phyloP scores from a whole-genome alignment of 306 rosid genomes.

The Coriaria nepalensis region DNA sequence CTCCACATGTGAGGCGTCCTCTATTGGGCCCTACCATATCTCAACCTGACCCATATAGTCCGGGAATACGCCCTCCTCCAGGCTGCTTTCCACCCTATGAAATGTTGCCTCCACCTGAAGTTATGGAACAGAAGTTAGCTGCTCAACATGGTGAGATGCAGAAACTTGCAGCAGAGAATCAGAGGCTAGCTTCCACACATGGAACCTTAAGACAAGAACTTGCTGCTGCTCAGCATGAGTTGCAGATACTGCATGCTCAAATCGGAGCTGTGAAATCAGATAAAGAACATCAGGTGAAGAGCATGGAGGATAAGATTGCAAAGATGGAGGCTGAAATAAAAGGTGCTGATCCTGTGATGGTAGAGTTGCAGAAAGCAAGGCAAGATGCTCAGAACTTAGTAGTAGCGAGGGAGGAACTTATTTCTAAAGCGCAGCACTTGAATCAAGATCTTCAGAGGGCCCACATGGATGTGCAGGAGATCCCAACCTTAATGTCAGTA shows the following conservation, averaged over 20 bases:
- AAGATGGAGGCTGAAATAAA: slow-evolving; percentile 66
- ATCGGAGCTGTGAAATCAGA: slow-evolving; percentile 58
- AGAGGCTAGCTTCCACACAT: slow-evolving; percentile 70
- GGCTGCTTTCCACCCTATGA: slow-evolving; percentile 46
- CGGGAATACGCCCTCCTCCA: slow-evolving; percentile 30
- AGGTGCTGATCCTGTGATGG: slow-evolving; percentile 44
- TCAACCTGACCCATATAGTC: slow-evolving; percentile 39
- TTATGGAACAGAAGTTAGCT: slow-evolving; percentile 87
- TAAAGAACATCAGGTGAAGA: slow-evolving; percentile 61
- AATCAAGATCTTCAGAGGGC: slow-evolving; percentile 71
- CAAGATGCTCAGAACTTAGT: slow-evolving; percentile 59
- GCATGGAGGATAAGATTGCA: slow-evolving; percentile 43
- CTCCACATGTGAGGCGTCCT: slow-evolving; percentile 46
- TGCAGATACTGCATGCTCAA: slow-evolving; percentile 69
- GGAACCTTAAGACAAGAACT: slow-evolving; percentile 72
- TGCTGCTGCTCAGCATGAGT: slow-evolving; percentile 76
- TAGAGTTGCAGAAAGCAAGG: slow-evolving; percentile 62
- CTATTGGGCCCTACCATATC: slow-evolving; percentile 42
- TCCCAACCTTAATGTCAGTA: slow-evolving; percentile 60
- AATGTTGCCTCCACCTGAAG: slow-evolving; percentile 61
- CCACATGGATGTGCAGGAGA: slow-evolving; percentile 60
- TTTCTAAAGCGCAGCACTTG: slow-evolving; percentile 54
- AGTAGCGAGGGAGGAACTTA: slow-evolving; percentile 58
- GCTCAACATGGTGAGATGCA: slow-evolving; percentile 87
- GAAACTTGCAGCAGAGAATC: slow-evolving; percentile 66